Evolutionary conservation across 1,284 basidiomycete genomes (phyloP).

Genomic region (Xerocomus minutiporus): DNA sequence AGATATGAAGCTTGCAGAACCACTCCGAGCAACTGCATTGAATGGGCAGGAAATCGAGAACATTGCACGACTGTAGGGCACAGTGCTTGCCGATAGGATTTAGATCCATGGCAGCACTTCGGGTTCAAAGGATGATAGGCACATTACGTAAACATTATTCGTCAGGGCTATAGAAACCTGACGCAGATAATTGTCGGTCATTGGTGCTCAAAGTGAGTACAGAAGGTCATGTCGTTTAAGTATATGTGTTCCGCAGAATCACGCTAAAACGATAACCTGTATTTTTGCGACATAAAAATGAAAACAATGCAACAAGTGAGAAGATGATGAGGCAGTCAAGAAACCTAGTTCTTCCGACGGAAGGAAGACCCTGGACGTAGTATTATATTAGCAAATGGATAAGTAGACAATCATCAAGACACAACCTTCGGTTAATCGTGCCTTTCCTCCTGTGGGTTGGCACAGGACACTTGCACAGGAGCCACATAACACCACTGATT

Average conservation of each 20-base stretch:
- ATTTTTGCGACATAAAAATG: conserved; percentile 9
- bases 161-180: no score
- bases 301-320: conserved; percentile 4
- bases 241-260: conserved; percentile 3
- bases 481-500: conserved; percentile 89
- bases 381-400: conserved; percentile 5
- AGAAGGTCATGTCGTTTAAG: conserved; percentile 8
- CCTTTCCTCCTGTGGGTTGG: conserved; percentile 99
- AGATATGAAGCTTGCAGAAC: conserved; percentile 51
- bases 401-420: conserved; percentile 20
- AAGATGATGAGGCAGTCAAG: neutral
- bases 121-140: neutral
- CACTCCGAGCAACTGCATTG: conserved; percentile 41
- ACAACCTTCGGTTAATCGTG: conserved; percentile 95
- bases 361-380: conserved; percentile 68
- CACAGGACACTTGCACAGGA: conserved; percentile 94
- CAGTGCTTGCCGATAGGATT: conserved; percentile 46
- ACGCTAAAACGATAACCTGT: conserved; percentile 11
- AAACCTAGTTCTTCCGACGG: conserved; percentile 76
- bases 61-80: conserved; percentile 40
- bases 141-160: conserved; percentile 8
- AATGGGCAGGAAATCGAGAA: conserved; percentile 51
- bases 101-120: conserved; percentile 30
- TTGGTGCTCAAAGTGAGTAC: conserved; percentile 15
- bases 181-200: neutral